Evolutionary conservation across 225 moss, liverwort and hornwort genomes (phyloP).

Genomic region (Pleurozium schreberi): DNA sequence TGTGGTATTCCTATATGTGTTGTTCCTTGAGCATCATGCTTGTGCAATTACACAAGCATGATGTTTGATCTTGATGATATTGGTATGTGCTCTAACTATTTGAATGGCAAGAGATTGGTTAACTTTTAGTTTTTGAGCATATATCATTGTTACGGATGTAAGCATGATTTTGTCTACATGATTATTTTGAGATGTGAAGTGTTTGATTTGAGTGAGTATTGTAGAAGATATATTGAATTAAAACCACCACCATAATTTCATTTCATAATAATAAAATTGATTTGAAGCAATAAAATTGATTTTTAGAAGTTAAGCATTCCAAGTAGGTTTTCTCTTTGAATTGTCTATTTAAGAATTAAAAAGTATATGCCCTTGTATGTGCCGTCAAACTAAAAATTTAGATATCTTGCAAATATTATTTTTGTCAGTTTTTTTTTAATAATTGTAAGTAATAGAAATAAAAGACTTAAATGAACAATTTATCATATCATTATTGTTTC

Average conservation of each 20-base stretch:
- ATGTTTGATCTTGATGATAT: neutral
- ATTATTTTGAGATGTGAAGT: neutral
- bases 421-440: neutral
- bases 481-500: neutral
- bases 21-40: neutral
- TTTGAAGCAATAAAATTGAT: neutral
- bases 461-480: neutral
- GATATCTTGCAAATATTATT: neutral
- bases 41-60: neutral
- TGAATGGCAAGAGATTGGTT: neutral
- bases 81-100: neutral
- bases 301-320: neutral
- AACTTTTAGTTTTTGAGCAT: neutral
- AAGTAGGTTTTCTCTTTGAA: neutral
- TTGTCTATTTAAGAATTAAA: neutral
- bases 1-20: neutral
- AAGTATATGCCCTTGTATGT: neutral
- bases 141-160: neutral
- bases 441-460: neutral
- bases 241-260: neutral
- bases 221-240: neutral
- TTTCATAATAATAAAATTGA: neutral
- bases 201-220: neutral
- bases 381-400: neutral
- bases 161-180: neutral